phyloP scores from a whole-genome alignment of 1,284 basidiomycete species.

The Cryptococcus deneoformans region DNA sequence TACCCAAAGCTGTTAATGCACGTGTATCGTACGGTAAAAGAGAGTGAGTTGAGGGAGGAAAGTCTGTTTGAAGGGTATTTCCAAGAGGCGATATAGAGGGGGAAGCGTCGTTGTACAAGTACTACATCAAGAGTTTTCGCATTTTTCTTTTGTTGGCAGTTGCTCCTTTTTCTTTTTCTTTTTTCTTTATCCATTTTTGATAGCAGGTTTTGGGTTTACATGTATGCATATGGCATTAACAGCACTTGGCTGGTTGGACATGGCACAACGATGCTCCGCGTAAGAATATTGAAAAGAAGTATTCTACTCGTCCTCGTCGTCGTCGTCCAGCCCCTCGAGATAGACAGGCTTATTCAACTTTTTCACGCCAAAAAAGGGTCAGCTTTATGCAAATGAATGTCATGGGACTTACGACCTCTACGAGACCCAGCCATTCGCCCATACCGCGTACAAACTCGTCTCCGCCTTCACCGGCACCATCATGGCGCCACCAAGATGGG shows the following conservation, averaged over 20 bases:
- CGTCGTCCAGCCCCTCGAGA: slow-evolving; percentile 17
- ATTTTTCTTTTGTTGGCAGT: slow-evolving; percentile 4
- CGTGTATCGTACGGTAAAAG: slow-evolving; percentile 72
- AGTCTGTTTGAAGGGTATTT: slow-evolving; percentile 85
- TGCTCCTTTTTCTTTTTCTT: not conserved
- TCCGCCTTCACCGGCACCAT: slow-evolving; percentile 43
- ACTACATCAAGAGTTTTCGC: no score
- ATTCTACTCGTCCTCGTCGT: slow-evolving; percentile 17
- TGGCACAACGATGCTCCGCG: not conserved
- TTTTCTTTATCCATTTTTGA: not conserved
- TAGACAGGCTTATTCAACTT: slow-evolving; percentile 32
- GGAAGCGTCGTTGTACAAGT: not conserved
- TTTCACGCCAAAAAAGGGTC: not conserved
- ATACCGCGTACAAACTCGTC: slow-evolving; percentile 45
- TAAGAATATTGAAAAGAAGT: not conserved
- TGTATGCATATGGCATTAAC: not conserved
- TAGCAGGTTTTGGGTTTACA: not conserved
- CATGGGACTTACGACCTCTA: slow-evolving; percentile 42
- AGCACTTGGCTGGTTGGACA: not conserved
- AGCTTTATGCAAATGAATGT: no score
- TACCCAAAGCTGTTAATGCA: slow-evolving; percentile 90
- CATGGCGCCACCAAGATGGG: slow-evolving; percentile 38
- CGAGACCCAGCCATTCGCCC: slow-evolving; percentile 42
- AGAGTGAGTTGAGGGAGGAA: slow-evolving; percentile 66
- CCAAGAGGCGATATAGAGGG: slow-evolving; percentile 45